Conservation (phyloP, 2,329 filamentous ascomycete species). For the Coniochaeta pulveracea region DNA sequence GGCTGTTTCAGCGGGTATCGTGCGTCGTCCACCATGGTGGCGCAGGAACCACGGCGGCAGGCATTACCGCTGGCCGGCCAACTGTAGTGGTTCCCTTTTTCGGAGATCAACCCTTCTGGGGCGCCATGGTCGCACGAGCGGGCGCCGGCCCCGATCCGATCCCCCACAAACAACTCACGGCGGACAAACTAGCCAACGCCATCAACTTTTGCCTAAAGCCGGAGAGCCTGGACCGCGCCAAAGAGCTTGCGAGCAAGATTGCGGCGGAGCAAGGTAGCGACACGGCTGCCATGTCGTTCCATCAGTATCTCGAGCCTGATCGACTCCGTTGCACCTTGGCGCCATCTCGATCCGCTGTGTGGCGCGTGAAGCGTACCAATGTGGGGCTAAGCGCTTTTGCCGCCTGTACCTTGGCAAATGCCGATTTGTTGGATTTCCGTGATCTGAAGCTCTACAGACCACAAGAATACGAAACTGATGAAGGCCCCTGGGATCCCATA, state of each 20-base stretch:
- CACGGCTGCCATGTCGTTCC: slow-evolving; percentile 51
- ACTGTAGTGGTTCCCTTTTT: slow-evolving; percentile 83
- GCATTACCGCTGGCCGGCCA: slow-evolving; percentile 71
- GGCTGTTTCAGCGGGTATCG: slow-evolving; percentile 73
- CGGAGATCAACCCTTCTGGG: slow-evolving; percentile 78
- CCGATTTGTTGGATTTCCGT: slow-evolving; percentile 53
- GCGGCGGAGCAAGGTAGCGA: slow-evolving; percentile 36
- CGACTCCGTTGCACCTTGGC: slow-evolving; percentile 54
- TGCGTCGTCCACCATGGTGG: slow-evolving; percentile 82
- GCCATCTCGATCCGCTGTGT: slow-evolving; percentile 55
- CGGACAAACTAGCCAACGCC: slow-evolving; percentile 20
- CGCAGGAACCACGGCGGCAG: slow-evolving; percentile 77
- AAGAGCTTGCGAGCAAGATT: slow-evolving; percentile 11
- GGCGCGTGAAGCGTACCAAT: slow-evolving; percentile 56
- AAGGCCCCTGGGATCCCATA: slow-evolving; percentile 69
- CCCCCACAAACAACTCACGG: slow-evolving; percentile 21
- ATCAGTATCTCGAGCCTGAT: slow-evolving; percentile 51
- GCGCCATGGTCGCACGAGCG: slow-evolving; percentile 60
- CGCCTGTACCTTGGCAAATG: slow-evolving; percentile 51
- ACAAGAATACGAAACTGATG: slow-evolving; percentile 64
- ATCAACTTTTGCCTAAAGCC: slow-evolving; percentile 21
- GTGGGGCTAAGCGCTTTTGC: slow-evolving; percentile 58
- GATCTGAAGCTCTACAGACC: slow-evolving; percentile 57
- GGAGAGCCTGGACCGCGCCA: slow-evolving; percentile 15
- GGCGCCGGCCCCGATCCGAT: slow-evolving; percentile 53